Evolutionary conservation across 2,329 filamentous ascomycete genomes (phyloP).

Genomic region (Microcera coccophila): DNA sequence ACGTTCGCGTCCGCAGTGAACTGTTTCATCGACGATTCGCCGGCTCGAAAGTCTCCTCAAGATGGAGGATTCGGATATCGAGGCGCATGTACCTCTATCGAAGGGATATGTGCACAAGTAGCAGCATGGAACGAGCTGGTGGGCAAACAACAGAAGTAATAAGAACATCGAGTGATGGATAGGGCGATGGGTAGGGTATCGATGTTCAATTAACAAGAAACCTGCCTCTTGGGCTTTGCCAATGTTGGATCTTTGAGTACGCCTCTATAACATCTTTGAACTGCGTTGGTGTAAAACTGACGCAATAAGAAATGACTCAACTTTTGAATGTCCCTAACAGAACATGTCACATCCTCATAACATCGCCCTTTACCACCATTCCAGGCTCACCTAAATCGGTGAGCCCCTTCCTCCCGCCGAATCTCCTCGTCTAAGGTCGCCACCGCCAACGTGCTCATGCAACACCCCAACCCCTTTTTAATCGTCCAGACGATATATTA

Average conservation of each 20-base stretch:
- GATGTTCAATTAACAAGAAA: slow-evolving; percentile 13
- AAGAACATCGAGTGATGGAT: neutral
- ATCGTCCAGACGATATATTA: slow-evolving; percentile 41
- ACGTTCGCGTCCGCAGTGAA: slow-evolving; percentile 36
- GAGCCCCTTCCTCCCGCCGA: slow-evolving; percentile 5
- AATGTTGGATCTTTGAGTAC: slow-evolving; percentile 15
- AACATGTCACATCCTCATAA: neutral
- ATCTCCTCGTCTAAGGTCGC: neutral
- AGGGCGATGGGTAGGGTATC: slow-evolving; percentile 11
- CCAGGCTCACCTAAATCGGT: slow-evolving; percentile 7
- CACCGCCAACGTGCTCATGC: neutral
- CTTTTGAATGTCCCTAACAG: neutral
- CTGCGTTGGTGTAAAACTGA: neutral
- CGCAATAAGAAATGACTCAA: neutral
- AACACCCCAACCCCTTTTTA: slow-evolving; percentile 2
- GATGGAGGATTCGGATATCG: slow-evolving; percentile 42
- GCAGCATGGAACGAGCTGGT: slow-evolving; percentile 36
- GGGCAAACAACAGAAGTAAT: neutral
- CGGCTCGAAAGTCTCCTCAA: slow-evolving; percentile 34
- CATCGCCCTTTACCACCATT: neutral
- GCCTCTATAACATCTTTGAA: slow-evolving; percentile 16
- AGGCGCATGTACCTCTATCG: slow-evolving; percentile 35
- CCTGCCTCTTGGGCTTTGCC: slow-evolving; percentile 11
- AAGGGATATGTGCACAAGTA: slow-evolving; percentile 40
- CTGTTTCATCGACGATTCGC: slow-evolving; percentile 35